Percentiles rank a stretch among this genome's conserved stretches.
Evolutionary conservation across 1,139 yeast genomes (phyloP).

Genomic region (Scheffersomyces stambukii): DNA sequence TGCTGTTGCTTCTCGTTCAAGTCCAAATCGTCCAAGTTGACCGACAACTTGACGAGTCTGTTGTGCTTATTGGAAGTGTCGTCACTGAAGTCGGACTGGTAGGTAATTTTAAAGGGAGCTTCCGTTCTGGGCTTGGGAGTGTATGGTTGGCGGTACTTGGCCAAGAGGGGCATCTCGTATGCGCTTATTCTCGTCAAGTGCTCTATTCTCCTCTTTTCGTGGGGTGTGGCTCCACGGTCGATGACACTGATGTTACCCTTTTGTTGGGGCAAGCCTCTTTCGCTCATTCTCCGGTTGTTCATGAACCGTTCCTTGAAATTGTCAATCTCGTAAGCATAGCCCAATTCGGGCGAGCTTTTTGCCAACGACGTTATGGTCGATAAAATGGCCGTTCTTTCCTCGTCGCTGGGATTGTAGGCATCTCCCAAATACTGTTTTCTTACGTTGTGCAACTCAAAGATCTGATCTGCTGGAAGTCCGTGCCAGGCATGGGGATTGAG

Average conservation of each 20-base stretch:
- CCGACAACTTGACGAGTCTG: conserved; percentile 61
- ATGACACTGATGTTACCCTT: conserved; percentile 37
- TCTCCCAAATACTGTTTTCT: conserved; percentile 56
- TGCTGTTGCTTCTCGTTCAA: conserved; percentile 54
- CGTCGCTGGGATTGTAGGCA: conserved; percentile 51
- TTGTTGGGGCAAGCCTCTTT: conserved; percentile 40
- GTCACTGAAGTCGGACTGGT: conserved; percentile 70
- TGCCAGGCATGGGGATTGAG: conserved; percentile 67
- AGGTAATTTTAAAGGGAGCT: conserved; percentile 63
- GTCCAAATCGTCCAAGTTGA: conserved; percentile 51
- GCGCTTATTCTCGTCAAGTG: conserved; percentile 77
- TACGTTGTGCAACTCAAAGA: conserved; percentile 56
- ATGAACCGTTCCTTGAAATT: conserved; percentile 42
- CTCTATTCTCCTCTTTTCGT: conserved; percentile 33
- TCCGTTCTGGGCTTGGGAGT: conserved; percentile 38
- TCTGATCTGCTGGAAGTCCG: conserved; percentile 60
- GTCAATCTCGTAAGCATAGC: conserved; percentile 42
- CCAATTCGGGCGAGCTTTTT: conserved; percentile 28
- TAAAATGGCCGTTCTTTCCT: conserved; percentile 43
- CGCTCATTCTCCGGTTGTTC: conserved; percentile 40
- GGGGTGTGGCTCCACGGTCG: conserved; percentile 34
- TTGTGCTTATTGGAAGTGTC: conserved; percentile 58
- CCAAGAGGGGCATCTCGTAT: conserved; percentile 83
- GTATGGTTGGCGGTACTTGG: conserved; percentile 67
- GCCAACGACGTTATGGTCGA: conserved; percentile 37